A percentile compares a stretch with the other conserved stretches of the same genome.
These are phyloP conservation scores for Lasiosphaeria ovina DNA, from an alignment of 495 filamentous ascomycete genomes.

Conservation along the genomic window DNA sequence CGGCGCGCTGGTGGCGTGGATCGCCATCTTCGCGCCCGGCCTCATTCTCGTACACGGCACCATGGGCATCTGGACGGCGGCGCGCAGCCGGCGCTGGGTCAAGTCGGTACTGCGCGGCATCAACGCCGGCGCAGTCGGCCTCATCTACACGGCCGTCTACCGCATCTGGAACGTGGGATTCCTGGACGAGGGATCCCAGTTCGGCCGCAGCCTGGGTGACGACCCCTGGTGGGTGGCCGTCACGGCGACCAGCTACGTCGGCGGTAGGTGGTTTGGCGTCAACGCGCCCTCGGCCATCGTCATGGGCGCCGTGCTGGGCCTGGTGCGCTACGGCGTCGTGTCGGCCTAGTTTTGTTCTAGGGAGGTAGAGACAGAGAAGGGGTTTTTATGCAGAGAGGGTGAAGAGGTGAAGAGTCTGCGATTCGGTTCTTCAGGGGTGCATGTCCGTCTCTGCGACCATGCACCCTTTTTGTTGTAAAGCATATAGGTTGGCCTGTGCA, in stretches of 20 bases:
- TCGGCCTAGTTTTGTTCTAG: not conserved
- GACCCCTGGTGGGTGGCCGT: slow-evolving; percentile 79
- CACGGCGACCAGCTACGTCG: slow-evolving; percentile 60
- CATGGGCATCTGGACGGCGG: slow-evolving; percentile 66
- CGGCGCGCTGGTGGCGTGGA: slow-evolving; percentile 58
- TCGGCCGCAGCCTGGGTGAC: slow-evolving; percentile 57
- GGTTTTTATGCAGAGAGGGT: not conserved
- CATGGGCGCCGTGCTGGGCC: slow-evolving; percentile 60
- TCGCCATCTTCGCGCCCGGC: slow-evolving; percentile 75
- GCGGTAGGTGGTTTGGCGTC: slow-evolving; percentile 60
- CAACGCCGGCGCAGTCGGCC: slow-evolving; percentile 73
- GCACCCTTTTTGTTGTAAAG: too few species aligned
- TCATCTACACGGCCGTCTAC: slow-evolving; percentile 87
- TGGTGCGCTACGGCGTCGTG: slow-evolving; percentile 63
- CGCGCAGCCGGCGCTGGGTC: slow-evolving; percentile 55
- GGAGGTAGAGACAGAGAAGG: not conserved
- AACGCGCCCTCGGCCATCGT: slow-evolving; percentile 63
- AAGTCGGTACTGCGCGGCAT: slow-evolving; percentile 61
- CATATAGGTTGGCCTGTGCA: too few species aligned
- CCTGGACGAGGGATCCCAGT: slow-evolving; percentile 52
- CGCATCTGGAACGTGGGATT: slow-evolving; percentile 77
- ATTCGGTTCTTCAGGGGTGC: too few species aligned
- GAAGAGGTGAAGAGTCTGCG: too few species aligned
- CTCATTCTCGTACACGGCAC: slow-evolving; percentile 63
- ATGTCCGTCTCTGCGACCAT: too few species aligned